Evolutionary conservation across 225 moss, liverwort and hornwort genomes (phyloP), one percentile per base, ranked within the genome.

Genomic region (Polytrichum formosum): DNA sequence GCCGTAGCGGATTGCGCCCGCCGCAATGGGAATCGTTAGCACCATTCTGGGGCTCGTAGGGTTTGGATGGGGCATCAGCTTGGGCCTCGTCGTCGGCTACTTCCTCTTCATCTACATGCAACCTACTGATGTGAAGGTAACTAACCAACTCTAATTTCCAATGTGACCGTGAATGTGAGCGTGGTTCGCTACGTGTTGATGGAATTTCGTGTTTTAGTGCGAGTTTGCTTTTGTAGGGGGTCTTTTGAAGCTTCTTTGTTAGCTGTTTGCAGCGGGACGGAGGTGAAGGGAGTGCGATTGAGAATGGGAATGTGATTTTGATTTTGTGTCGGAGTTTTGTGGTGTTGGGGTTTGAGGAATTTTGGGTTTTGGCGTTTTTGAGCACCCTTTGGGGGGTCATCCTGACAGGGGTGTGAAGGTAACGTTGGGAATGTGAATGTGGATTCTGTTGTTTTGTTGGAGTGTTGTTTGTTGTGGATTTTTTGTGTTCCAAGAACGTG

Each of bases 51-150:
- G 90, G 37, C 80, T 97, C 79, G 77, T 88, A 13, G 96, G 96
- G n/a, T 97, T 97, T 28, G 92, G 81, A 76, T 94, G 89, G 76
- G 96, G 96, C 28, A 85, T 92, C 75, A 68, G 58, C 31, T 71
- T 94, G 65, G 96, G 96, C 35, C 81, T 94, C 68, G 67, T 89
- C 7, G 86, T 69, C 0, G 96, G 96, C 2, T 97, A 92, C 81
- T 89, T 97, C 68, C 76, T 97, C 76, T 90, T 97, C 87, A 97
- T 97, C 72, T 88, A 97, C 75, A 71, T 86, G 72, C 94, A 94
- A 68, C 91, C 96, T 0, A 75, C 81, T 10, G 85, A 75, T 53
- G 96, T 94, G 46, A 94, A 94, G 91, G 96, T 97, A 67, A 67
- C 35, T 9, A 9, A 0, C 8, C 9, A 35, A 35, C 46, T 46